phyloP scores from a whole-genome alignment of 2,329 filamentous ascomycete species.

The Lasiodiplodia sp. region DNA sequence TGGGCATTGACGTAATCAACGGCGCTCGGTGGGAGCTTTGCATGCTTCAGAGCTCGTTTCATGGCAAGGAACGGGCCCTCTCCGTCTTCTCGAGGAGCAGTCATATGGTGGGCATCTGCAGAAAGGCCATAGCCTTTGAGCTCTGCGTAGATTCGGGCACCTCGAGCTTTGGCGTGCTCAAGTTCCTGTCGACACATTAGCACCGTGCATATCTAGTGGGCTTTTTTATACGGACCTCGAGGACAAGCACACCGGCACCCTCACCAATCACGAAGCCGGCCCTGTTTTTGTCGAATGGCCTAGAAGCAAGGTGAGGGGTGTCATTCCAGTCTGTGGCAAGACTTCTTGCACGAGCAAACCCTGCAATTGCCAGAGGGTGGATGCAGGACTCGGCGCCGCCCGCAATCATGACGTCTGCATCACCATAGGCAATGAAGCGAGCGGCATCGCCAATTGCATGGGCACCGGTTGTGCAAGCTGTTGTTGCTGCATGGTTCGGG shows the following conservation, averaged over 20 bases:
- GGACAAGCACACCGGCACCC: constrained; percentile 83
- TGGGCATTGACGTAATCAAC: constrained; percentile 97
- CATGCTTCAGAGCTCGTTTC: constrained; percentile 79
- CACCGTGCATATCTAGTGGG: not conserved
- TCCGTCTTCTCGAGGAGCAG: constrained; percentile 83
- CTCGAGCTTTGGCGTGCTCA: constrained; percentile 81
- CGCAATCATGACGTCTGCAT: constrained; percentile 95
- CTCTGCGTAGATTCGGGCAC: constrained; percentile 87
- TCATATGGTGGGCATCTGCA: constrained; percentile 92
- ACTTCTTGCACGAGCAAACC: constrained; percentile 87
- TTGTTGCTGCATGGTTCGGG: constrained; percentile 91
- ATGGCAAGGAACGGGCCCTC: constrained; percentile 84
- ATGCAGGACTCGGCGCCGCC: constrained; percentile 95
- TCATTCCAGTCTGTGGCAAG: constrained; percentile 83
- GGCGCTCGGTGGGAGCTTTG: constrained; percentile 69
- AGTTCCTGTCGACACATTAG: constrained; percentile 65
- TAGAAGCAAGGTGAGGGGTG: constrained; percentile 72
- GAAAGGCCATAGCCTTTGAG: constrained; percentile 88
- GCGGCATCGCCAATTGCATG: constrained; percentile 94
- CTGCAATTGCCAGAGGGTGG: constrained; percentile 89
- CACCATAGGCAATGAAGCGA: constrained; percentile 88
- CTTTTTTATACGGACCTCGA: constrained; percentile 65
- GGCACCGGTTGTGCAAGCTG: constrained; percentile 94
- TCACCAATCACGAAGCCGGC: constrained; percentile 92
- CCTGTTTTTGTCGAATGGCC: constrained; percentile 84